These are phyloP conservation scores for Trametes polyzona DNA, from an alignment of 1,284 basidiomycete genomes.

Conservation along the genomic window DNA sequence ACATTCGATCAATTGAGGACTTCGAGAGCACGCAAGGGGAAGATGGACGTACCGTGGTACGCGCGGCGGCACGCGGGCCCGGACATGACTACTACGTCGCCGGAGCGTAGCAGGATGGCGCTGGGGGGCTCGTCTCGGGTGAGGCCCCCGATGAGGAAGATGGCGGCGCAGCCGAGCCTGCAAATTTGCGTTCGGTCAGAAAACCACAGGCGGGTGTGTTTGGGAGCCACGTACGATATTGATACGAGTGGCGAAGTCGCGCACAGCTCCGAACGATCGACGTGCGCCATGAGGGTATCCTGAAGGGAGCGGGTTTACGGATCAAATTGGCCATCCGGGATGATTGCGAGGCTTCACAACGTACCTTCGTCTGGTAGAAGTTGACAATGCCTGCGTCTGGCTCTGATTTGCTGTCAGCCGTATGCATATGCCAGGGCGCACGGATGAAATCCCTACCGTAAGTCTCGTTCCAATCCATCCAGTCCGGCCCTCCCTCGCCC, in stretches of 20 bases:
- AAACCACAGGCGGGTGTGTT: too few relatives aligned
- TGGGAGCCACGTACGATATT: slow-evolving; percentile 66
- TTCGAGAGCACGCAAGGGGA: neutral
- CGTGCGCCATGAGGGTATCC: slow-evolving; percentile 93
- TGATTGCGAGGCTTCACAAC: neutral
- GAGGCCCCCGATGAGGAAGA: slow-evolving; percentile 87
- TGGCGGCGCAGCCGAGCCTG: slow-evolving; percentile 83
- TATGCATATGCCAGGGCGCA: neutral
- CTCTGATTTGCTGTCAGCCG: slow-evolving; percentile 47
- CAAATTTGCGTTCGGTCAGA: neutral
- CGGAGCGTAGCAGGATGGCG: slow-evolving; percentile 82
- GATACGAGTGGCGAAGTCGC: slow-evolving; percentile 89
- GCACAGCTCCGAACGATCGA: slow-evolving; percentile 89
- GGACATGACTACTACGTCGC: slow-evolving; percentile 92
- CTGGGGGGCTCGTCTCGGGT: slow-evolving; percentile 78
- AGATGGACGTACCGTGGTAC: slow-evolving; percentile 73
- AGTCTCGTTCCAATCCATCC: slow-evolving; percentile 71
- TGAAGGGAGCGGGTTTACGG: slow-evolving; percentile 33
- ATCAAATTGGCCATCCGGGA: neutral
- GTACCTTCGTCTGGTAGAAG: slow-evolving; percentile 79
- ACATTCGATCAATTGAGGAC: neutral
- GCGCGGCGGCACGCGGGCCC: slow-evolving; percentile 81
- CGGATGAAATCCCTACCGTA: slow-evolving; percentile 60
- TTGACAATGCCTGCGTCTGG: slow-evolving; percentile 95
- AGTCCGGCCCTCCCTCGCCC: slow-evolving; percentile 59